Evolutionary conservation across 1,284 basidiomycete genomes (phyloP), one percentile per base, ranked within the genome.

Genomic region (Leccinum pallidistipes): DNA sequence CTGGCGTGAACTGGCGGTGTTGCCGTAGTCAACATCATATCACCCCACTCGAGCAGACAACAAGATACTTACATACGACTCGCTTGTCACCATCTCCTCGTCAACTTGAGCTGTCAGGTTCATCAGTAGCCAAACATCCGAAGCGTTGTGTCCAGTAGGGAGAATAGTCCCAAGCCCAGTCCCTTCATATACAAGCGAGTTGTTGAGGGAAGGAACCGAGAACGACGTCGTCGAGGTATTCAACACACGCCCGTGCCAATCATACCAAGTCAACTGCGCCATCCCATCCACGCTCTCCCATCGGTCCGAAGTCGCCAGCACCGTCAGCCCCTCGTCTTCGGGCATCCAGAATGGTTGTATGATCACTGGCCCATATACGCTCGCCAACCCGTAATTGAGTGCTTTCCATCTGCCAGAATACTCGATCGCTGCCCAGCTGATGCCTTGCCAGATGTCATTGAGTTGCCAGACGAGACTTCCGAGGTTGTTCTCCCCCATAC

Each of bases 391-490:
- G 66, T 88, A 86, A 34, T 54, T 34, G 18, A 54, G 18, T 1
- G 24, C 32, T 24, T 54, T 36, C 52, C 52, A 54, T 10, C 52
- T 54, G 18, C 52, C 52, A 7, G 52, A 34, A 9, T 53, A 14
- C 2, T 52, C 50, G 16, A 45, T 52, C 50, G 29, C 29, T 1
- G 50, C 8, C 50, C 50, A 52, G 29, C 29, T 52, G 29, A 52
- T 12, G 27, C 82, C 86, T 69, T 87, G 83, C 21, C 21, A 88
- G 55, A 88, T 84, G 69, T 87, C 86, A 67, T 88, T 88, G 58
- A 87, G 76, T 71, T 87, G 85, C 85, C 85, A 54, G 18, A 54
- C 52, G 11, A 54, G 5, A 14, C 12, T 24, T 3, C 52, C 52
- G 12, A 54, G 12, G 6, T 52, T 54, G 52, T 54, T 54, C 34